Base-by-base conservation (phyloP, 805 yeast species). In the Yamadazyma endophytica region DNA sequence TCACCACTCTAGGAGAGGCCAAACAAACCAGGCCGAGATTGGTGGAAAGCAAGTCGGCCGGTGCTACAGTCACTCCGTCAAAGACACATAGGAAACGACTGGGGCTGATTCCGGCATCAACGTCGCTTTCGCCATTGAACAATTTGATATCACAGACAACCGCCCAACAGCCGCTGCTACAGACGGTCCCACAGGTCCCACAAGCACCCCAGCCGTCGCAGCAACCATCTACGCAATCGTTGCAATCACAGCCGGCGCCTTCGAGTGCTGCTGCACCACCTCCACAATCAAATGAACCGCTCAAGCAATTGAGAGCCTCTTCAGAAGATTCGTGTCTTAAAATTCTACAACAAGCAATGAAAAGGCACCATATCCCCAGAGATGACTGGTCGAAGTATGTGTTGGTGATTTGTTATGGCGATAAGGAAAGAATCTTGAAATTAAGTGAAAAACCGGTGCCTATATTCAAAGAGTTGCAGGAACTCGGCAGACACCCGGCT, bases 261-360 rank as follows among this genome's bases (percentile, higher is more conserved):
- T 4, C 43, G 13, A 26, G 14, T 24, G 28, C 30, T n/a, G 39
- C 24, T 18, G 22, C 16, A 24, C 31, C 32, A 26, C 47, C 23
- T 28, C 49, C 62, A 9, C 31, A 34, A n/a, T n/a, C 41, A 4
- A 55, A 40, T 8, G 95, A 87, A 48, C 94, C 95, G 0, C 66
- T 87, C 43, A 84, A 85, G 46, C 92, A 85, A 45, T 59, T 89
- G 39, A 62, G 92, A 28, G 94, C 95, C 1, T 82, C 90, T 6
- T 78, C 85, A 16, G 95, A 88, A 33, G 97, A 90, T 47, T 88
- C 96, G 2, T 88, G 96, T 53, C 79, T 82, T 46, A 84, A 84
- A 53, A 82, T 90, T 14, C 61, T 92, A 28, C 94, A 85, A 48
- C 86, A 82, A 21, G 96, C 96, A 4, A 80, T 87, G 83, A 77